Conservation (phyloP, 192 early-diverging fungal genomes). For the Backusella tuberculispora region DNA sequence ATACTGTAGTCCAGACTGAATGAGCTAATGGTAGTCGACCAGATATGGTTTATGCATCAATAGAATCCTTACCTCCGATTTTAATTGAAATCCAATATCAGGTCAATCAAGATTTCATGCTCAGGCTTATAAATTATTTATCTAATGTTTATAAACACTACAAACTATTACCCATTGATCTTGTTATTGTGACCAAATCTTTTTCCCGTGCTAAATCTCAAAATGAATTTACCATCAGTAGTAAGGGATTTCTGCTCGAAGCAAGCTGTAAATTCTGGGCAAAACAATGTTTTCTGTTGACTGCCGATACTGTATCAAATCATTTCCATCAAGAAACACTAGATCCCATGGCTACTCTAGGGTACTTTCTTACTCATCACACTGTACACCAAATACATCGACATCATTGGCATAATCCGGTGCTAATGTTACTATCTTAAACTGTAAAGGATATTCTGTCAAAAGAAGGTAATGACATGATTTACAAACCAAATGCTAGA, state of each 20-base stretch:
- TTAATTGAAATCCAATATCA: slow-evolving; percentile 17
- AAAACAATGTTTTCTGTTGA: slow-evolving; percentile 12
- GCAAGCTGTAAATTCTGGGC: slow-evolving; percentile 15
- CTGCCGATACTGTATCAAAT: slow-evolving; percentile 20
- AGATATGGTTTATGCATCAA: slow-evolving; percentile 1
- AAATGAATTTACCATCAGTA: slow-evolving; percentile 16
- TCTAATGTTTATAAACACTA: slow-evolving; percentile 12
- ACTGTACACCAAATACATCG: slow-evolving; percentile 3
- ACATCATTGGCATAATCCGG: slow-evolving; percentile 9
- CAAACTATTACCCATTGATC: neutral
- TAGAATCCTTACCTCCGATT: neutral
- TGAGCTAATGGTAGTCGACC: slow-evolving; percentile 17
- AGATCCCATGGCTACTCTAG: slow-evolving; percentile 16
- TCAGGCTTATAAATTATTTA: slow-evolving; percentile 10
- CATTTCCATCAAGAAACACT: slow-evolving; percentile 16
- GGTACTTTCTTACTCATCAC: slow-evolving; percentile 4
- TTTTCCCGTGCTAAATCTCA: neutral
- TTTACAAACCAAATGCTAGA: slow-evolving; percentile 8
- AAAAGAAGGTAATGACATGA: slow-evolving; percentile 17
- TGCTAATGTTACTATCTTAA: neutral
- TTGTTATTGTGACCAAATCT: slow-evolving; percentile 8
- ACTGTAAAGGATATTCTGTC: slow-evolving; percentile 1
- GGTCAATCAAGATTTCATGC: slow-evolving; percentile 9
- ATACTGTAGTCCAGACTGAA: neutral
- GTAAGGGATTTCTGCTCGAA: neutral